Percentiles rank a stretch among this genome's conserved stretches.
Conservation (phyloP, 2,329 filamentous ascomycete species). For the Metarhizium brunneum region DNA sequence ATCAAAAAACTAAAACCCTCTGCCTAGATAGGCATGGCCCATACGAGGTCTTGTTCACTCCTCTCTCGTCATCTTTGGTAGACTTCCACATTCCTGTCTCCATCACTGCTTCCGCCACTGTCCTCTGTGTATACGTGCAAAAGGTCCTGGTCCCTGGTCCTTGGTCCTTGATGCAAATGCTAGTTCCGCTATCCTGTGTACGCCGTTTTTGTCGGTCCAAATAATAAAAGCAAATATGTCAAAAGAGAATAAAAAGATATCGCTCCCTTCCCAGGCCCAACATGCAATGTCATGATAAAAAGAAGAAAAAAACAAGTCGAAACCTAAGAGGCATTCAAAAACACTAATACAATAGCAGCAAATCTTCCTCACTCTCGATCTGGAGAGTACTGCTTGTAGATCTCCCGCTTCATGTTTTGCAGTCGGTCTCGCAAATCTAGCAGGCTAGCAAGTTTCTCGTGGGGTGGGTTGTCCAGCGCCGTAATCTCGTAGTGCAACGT, state of each 20-base stretch:
- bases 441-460: slow-evolving; percentile 40
- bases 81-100: not conserved
- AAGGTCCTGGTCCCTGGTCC: slow-evolving; percentile 1
- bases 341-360: no score
- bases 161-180: slow-evolving; percentile 3
- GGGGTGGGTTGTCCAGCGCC: slow-evolving; percentile 38
- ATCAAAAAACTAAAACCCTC: not conserved
- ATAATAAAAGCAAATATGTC: not conserved
- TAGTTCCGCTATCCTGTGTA: slow-evolving; percentile 2
- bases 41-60: no score
- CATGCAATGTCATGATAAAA: slow-evolving; percentile 5
- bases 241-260: not conserved
- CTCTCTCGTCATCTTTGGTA: no score
- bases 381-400: slow-evolving; percentile 37
- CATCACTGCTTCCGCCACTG: not conserved
- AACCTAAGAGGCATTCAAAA: not conserved
- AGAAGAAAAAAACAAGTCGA: not conserved
- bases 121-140: not conserved
- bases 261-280: slow-evolving; percentile 2
- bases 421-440: slow-evolving; percentile 46
- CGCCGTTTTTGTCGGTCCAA: not conserved
- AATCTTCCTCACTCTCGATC: slow-evolving; percentile 13
- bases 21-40: no score
- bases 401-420: slow-evolving; percentile 48
- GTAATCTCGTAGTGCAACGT: slow-evolving; percentile 46